Conservation (phyloP, 1,139 yeast genomes). For the Debaryomycetaceae sp. region DNA sequence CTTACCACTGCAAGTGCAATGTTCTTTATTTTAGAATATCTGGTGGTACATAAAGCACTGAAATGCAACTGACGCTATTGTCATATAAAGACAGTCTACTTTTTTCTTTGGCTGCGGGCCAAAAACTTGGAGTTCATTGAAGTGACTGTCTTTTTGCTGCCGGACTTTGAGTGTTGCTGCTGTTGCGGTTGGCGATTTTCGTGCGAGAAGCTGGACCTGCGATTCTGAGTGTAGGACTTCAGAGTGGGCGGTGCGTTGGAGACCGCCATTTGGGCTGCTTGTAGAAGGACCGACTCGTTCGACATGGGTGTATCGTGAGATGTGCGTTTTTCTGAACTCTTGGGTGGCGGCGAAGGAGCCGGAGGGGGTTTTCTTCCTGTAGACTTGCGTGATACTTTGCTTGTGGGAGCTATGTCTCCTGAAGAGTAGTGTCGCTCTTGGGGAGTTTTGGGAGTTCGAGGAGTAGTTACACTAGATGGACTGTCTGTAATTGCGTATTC, state of each 20-base stretch:
- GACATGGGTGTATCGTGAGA: background rate
- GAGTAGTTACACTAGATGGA: background rate
- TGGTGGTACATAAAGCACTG: background rate
- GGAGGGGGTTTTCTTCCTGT: constrained; percentile 34
- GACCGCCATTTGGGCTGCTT: constrained; percentile 48
- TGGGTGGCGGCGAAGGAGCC: constrained; percentile 15
- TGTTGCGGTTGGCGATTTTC: constrained; percentile 15
- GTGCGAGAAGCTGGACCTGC: constrained; percentile 39
- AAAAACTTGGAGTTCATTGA: constrained; percentile 42
- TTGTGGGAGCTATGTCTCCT: background rate
- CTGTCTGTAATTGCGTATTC: background rate
- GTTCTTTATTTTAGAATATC: too few species aligned
- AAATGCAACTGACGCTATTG: background rate
- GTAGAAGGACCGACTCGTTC: constrained; percentile 23
- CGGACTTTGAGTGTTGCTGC: constrained; percentile 1
- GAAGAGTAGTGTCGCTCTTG: background rate
- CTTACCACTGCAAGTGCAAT: too few species aligned
- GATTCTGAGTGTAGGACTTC: constrained; percentile 20
- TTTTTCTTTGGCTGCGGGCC: constrained; percentile 41
- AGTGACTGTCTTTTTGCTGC: constrained; percentile 23
- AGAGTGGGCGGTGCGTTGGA: constrained; percentile 26
- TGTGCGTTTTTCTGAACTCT: background rate
- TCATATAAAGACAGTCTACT: constrained; percentile 11
- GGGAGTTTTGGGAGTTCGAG: background rate
- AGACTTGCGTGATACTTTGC: background rate